Base-by-base conservation (phyloP, 257 asterid species). In the Gardenia jasminoides region DNA sequence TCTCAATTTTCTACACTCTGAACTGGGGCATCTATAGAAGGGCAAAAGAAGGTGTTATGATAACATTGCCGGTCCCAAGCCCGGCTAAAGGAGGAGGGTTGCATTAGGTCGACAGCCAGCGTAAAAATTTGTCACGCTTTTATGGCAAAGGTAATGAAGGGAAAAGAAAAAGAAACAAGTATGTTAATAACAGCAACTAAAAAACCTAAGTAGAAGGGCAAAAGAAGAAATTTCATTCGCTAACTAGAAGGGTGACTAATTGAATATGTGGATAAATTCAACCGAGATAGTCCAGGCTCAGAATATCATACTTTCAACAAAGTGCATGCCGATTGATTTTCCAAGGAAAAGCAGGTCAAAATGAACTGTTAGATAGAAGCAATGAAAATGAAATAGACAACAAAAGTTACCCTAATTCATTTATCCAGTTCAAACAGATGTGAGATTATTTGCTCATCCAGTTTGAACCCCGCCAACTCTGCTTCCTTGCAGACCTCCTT, bases 401-500 rank as follows among this genome's bases (percentile, higher is more conserved):
- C 39, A 66, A 28, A 2, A 77, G 47, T 15, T 15, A 44, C 30
- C 82, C 78, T 28, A 31, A 41, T 56, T 50, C 43, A 56, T 50
- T 41, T 39, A 59, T 76, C 84, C 1, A 62, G 77, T 39, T 76
- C 78, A 80, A 77, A 48, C 81, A 81, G 56, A 43, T 54, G 77
- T 43, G 30, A 54, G 22, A 33, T 54, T 33, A 56, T 83, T 61
- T 66, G 44, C 39, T 77, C 78, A 58, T 88, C 86, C 76, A 92
- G 72, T 79, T 84, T 84, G 83, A 86, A 88, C 54, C 98, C 97
- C 58, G 90, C 93, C 90, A 88, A 84, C 89, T 91, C 90, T 75
- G 97, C 98, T 84, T 94, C 98, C 74, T 76, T 80, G 79, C 87
- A 78, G 33, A 94, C 75, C 81, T 92, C 96, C 86, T 79, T 86